Evolutionary conservation across 371 early-diverging fungal species (phyloP).

Genomic region (Mucor circinelloides): DNA sequence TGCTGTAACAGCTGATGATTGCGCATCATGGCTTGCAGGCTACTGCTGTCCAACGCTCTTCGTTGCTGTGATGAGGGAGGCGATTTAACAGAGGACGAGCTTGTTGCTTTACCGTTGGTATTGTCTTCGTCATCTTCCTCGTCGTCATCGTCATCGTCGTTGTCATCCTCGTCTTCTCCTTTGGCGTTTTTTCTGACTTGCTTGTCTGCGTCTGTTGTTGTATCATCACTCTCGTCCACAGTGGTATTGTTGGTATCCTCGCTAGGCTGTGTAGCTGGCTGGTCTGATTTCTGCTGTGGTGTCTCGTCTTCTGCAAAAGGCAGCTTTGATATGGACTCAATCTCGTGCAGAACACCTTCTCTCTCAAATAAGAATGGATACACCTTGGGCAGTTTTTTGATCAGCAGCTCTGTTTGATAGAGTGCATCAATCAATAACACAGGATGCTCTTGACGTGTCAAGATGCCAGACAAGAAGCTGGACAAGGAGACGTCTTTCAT

Average conservation of each 20-base stretch:
- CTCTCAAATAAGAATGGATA: conserved; percentile 61
- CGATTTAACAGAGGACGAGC: neutral
- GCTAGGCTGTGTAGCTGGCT: neutral
- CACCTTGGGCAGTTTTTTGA: conserved; percentile 55
- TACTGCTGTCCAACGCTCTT: conserved; percentile 28
- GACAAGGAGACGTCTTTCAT: conserved; percentile 55
- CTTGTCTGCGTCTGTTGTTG: conserved; percentile 11
- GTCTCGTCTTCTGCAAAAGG: conserved; percentile 12
- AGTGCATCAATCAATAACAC: conserved; percentile 58
- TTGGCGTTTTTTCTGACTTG: neutral
- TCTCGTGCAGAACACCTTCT: conserved; percentile 67
- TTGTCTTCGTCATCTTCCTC: conserved; percentile 9
- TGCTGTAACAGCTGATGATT: conserved; percentile 26
- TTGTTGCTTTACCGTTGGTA: neutral
- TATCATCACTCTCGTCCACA: conserved; percentile 16
- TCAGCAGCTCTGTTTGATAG: conserved; percentile 57
- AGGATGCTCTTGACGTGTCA: conserved; percentile 64
- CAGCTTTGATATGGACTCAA: conserved; percentile 48
- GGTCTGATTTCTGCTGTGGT: neutral
- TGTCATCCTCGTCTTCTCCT: conserved; percentile 8
- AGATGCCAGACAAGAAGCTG: conserved; percentile 61
- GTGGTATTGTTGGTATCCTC: conserved; percentile 3
- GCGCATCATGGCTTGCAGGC: conserved; percentile 34
- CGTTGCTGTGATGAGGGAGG: conserved; percentile 15
- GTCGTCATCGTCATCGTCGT: neutral